Conservation (phyloP, 805 yeast species). For the Priceomyces carsonii region DNA sequence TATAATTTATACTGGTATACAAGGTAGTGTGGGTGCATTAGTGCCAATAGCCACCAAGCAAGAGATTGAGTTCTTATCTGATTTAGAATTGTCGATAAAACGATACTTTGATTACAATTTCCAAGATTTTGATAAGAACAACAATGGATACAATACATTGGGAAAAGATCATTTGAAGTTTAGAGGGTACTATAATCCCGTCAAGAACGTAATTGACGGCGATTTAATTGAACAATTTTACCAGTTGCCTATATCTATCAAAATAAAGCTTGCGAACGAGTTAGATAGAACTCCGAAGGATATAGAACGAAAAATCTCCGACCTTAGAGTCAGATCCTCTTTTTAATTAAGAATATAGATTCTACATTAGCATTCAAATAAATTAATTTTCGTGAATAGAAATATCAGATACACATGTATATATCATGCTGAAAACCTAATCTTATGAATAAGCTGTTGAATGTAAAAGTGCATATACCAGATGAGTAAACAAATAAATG, state of each 20-base stretch:
- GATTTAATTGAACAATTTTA: constrained; percentile 70
- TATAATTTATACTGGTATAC: constrained; percentile 71
- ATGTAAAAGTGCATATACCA: too few species aligned
- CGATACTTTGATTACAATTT: constrained; percentile 25
- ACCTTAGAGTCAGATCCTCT: constrained; percentile 48
- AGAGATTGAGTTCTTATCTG: constrained; percentile 61
- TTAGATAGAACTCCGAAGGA: constrained; percentile 51
- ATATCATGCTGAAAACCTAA: too few species aligned
- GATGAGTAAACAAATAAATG: too few species aligned
- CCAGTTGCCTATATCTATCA: constrained; percentile 30
- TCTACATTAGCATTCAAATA: too few species aligned
- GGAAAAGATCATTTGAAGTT: constrained; percentile 69
- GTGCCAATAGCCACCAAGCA: constrained; percentile 63
- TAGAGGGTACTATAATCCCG: constrained; percentile 82
- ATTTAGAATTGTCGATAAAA: constrained; percentile 51
- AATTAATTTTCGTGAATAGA: too few species aligned
- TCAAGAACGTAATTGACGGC: constrained; percentile 79
- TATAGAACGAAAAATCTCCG: constrained; percentile 52
- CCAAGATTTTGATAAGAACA: constrained; percentile 24
- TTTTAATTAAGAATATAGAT: constrained; percentile 23
- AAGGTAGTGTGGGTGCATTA: constrained; percentile 78
- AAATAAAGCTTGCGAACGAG: constrained; percentile 37
- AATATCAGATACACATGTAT: too few species aligned
- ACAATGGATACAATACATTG: constrained; percentile 38
- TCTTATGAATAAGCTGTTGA: too few species aligned